Evolutionary conservation across 768 basidiomycete genomes (phyloP), one percentile per base, ranked within the genome.

Genomic region (Naganishia vaughanmartiniae): DNA sequence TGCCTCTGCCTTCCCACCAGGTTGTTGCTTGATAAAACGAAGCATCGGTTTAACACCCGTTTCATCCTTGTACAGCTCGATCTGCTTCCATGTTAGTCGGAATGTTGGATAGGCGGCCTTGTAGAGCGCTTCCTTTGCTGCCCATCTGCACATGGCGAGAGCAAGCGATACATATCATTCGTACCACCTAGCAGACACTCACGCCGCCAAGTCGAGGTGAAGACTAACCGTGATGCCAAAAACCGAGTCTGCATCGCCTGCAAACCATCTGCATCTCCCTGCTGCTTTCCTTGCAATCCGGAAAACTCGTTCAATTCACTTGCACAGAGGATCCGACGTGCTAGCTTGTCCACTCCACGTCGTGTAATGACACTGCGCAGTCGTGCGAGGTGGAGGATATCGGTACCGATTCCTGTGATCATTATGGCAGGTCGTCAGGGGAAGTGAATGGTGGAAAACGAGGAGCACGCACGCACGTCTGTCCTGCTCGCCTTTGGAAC

Each of bases 91-190:
- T 26, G 56, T 60, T 6, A 69, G 56, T 19, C 30, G 31, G 34
- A 46, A 60, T 11, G 66, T 31, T 21, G 71, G 71, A 48, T 72
- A 72, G 46, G 42, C 55, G 31, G 71, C 71, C 54, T 72, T 72
- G 53, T 66, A 72, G 17, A 53, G 54, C 26, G 71, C 71, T 68
- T 72, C 71, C 45, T 72, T 72, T 19, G 66, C 71, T 42, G 71
- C 71, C 71, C 71, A 72, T 30, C 71, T 72, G n/a, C 4, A 26
- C 2, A 11, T n/a, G 33, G 21, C 39, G 33, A 14, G 36, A 30
- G 10, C 33, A 54, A 10, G 48, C n/a, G 28, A 34, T 66, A 10
- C 10, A 26, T 5, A 39, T 55, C 24, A 24, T 9, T 54, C 51
- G 12, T 54, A 24, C 31, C 26, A 30, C 28, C 42, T 5, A 36